Conservation (phyloP, 257 asterid genomes). For the Petunia axillaris region DNA sequence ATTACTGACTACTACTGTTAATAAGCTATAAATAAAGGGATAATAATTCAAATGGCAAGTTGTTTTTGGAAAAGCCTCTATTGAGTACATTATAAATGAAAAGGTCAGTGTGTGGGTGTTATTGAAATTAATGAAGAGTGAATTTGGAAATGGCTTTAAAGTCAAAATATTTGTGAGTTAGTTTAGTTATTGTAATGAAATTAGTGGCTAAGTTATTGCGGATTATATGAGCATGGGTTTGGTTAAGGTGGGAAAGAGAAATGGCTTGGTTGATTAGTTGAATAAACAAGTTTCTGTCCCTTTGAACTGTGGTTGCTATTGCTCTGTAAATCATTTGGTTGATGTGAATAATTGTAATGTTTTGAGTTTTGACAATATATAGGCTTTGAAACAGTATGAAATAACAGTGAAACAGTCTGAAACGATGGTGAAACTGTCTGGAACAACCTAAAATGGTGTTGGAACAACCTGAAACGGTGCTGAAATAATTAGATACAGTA, state of each 20-base stretch:
- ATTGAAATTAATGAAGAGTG: constrained; percentile 50
- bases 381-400: no score
- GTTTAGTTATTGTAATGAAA: constrained; percentile 61
- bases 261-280: constrained; percentile 50
- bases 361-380: neutral
- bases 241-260: constrained; percentile 56
- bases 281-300: constrained; percentile 58
- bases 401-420: no score
- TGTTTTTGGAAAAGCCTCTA: constrained; percentile 55
- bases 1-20: constrained; percentile 30
- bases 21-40: constrained; percentile 51
- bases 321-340: constrained; percentile 54
- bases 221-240: constrained; percentile 71
- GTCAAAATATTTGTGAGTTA: constrained; percentile 65
- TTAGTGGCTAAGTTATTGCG: constrained; percentile 48
- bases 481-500: no score
- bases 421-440: no score
- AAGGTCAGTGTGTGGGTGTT: constrained; percentile 57
- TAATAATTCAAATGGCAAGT: constrained; percentile 54
- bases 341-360: no score
- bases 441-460: no score
- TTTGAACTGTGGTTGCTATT: constrained; percentile 35
- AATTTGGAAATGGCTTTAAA: constrained; percentile 57
- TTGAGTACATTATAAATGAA: constrained; percentile 84
- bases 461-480: no score